Conservation (phyloP, 1,284 basidiomycete species). For the Malassezia nana region DNA sequence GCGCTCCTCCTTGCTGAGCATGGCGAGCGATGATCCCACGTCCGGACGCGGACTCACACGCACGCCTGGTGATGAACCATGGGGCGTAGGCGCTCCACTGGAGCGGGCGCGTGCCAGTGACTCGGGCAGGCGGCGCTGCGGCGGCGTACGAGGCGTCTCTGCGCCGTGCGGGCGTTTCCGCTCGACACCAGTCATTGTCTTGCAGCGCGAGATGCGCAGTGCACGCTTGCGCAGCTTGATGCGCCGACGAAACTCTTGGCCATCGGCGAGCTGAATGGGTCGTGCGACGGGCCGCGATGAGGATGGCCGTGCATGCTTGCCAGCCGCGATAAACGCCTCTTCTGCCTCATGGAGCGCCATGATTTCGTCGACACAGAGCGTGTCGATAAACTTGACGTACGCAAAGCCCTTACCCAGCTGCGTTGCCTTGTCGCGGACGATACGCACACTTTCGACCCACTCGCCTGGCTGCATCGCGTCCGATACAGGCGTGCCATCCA, state of each 20-base stretch:
- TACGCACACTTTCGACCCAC: constrained; percentile 76
- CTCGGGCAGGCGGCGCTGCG: constrained; percentile 10
- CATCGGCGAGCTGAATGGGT: constrained; percentile 22
- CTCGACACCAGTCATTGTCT: constrained; percentile 23
- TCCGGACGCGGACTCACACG: constrained; percentile 12
- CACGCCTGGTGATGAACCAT: constrained; percentile 32
- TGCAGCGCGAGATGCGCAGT: constrained; percentile 40
- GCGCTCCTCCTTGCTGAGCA: constrained; percentile 33
- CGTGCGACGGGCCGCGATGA: constrained; percentile 15
- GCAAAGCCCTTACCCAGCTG: constrained; percentile 97
- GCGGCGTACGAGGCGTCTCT: constrained; percentile 13
- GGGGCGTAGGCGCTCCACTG: constrained; percentile 40
- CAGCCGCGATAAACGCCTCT: constrained; percentile 30
- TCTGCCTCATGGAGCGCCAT: constrained; percentile 40
- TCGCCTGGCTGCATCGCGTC: constrained; percentile 12
- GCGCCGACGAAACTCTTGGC: constrained; percentile 35
- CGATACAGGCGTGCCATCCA: constrained; percentile 20
- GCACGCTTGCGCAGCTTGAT: constrained; percentile 39
- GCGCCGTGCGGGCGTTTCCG: constrained; percentile 3
- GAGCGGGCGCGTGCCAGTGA: constrained; percentile 20
- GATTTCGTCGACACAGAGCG: constrained; percentile 50
- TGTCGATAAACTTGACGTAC: constrained; percentile 76
- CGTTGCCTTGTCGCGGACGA: constrained; percentile 81
- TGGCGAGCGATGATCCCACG: constrained; percentile 23
- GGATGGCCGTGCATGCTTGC: not conserved